Conservation (phyloP, 352 stramenopile species). For the Globisporangium paddicum region DNA sequence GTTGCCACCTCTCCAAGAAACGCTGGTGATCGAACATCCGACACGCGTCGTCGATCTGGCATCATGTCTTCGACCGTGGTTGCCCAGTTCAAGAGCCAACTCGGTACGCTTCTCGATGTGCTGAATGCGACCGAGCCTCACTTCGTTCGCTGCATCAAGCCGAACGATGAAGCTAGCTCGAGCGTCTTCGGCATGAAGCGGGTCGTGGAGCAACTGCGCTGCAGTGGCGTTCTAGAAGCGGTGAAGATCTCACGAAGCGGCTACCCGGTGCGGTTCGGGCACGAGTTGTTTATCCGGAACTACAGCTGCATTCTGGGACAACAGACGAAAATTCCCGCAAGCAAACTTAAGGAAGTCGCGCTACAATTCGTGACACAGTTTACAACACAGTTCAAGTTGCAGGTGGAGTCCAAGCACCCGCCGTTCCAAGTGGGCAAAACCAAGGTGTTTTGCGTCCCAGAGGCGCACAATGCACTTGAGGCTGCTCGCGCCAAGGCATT, state of each 20-base stretch:
- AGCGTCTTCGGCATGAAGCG: constrained; percentile 58
- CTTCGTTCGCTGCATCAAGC: constrained; percentile 90
- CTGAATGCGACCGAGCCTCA: constrained; percentile 93
- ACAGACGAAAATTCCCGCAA: constrained; percentile 28
- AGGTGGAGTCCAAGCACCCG: constrained; percentile 37
- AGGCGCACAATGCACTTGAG: constrained; percentile 68
- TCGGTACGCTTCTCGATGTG: constrained; percentile 90
- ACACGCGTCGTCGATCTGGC: constrained; percentile 53
- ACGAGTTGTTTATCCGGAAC: constrained; percentile 90
- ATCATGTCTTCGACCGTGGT: constrained; percentile 85
- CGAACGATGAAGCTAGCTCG: constrained; percentile 68
- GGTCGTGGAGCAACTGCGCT: constrained; percentile 81
- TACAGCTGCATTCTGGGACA: constrained; percentile 67
- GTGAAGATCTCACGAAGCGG: constrained; percentile 87
- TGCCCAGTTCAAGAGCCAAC: constrained; percentile 93
- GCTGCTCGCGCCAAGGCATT: constrained; percentile 51
- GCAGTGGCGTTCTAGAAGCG: constrained; percentile 84
- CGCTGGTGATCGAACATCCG: constrained; percentile 15
- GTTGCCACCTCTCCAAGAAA: constrained; percentile 14
- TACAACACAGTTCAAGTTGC: constrained; percentile 27
- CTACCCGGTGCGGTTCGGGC: constrained; percentile 93
- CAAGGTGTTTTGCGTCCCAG: constrained; percentile 73
- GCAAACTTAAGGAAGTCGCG: constrained; percentile 47
- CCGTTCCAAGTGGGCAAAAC: constrained; percentile 79
- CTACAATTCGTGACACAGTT: constrained; percentile 44